phyloP scores from a whole-genome alignment of 2,329 filamentous ascomycete species.

The Calonectria hongkongensis region DNA sequence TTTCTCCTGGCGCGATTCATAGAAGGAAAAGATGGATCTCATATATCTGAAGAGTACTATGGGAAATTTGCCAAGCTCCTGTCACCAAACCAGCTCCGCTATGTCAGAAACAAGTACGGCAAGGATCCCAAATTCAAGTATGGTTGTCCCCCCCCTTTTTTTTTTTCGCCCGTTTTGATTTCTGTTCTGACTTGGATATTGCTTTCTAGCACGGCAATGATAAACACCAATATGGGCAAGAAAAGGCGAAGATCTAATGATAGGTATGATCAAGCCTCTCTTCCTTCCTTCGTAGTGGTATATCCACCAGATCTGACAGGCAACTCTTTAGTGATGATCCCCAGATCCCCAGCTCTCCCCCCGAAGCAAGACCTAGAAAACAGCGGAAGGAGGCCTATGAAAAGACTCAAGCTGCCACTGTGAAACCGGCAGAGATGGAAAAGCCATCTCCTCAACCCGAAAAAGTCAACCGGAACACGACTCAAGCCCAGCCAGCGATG shows the following conservation, averaged over 20 bases:
- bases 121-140: slow-evolving; percentile 63
- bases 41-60: slow-evolving; percentile 56
- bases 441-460: slow-evolving; percentile 1
- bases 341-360: slow-evolving; percentile 1
- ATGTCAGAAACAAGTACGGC: slow-evolving; percentile 64
- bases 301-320: slow-evolving; percentile 1
- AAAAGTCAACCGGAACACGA: background rate
- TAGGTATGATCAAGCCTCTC: slow-evolving; percentile 26
- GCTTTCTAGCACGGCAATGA: slow-evolving; percentile 41
- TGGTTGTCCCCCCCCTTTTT: slow-evolving; percentile 33
- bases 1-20: slow-evolving; percentile 59
- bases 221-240: slow-evolving; percentile 38
- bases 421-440: background rate
- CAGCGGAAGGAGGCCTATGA: background rate
- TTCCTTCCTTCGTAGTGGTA: background rate
- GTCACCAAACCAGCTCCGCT: slow-evolving; percentile 61
- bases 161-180: background rate
- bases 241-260: slow-evolving; percentile 14
- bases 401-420: background rate
- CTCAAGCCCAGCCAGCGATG: background rate
- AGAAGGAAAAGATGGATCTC: slow-evolving; percentile 48
- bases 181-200: background rate
- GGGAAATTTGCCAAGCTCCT: slow-evolving; percentile 55
- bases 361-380: slow-evolving; percentile 12
- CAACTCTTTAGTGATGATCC: background rate